Base-by-base conservation (phyloP, 345 rosid genomes). In the Balakata baccata region DNA sequence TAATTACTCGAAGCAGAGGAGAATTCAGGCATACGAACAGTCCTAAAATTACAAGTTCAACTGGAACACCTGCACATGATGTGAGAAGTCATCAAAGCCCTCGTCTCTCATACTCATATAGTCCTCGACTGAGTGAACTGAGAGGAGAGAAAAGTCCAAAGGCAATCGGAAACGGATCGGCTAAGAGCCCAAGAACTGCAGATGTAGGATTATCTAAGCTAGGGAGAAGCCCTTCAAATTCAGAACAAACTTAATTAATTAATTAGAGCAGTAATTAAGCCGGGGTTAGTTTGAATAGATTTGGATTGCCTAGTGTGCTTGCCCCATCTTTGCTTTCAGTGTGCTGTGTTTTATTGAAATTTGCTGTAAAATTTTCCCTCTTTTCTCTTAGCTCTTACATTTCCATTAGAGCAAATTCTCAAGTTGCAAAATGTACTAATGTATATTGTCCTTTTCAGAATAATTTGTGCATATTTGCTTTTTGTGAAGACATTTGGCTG, bases 221-320 rank as follows among this genome's bases (percentile, higher is more conserved):
- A 67, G 94, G 99, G 63, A 88, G 79, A 80, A 92, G 96, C 72
- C 97, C 96, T 75, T 86, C 84, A 78, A 83, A 76, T 73, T 78
- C 82, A 69, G 74, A 75, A 45, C 69, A 85, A 11, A 76, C n/a
- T n/a, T n/a, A n/a, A 52, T n/a, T 82, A 79, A 69, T 63, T 66
- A 77, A 50, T 38, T 82, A 78, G 34, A 1, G 34, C 34, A 71
- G 54, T 73, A 29, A 50, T 6, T 3, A 72, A 54, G 34, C 18
- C 5, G 41, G 72, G 76, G 76, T 74, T 71, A 75, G 51, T 60
- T 52, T 67, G 66, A 66, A 46, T 66, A 75, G 82, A 43, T 81
- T 56, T 57, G 70, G 53, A 54, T 43, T 74, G 81, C 79, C 80
- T 83, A 79, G 75, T 76, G 75, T 53, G 57, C 49, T 65, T 76